These are phyloP conservation scores for Cutaneotrichosporon sp. DNA, from an alignment of 1,284 basidiomycete species.

Conservation along the genomic window DNA sequence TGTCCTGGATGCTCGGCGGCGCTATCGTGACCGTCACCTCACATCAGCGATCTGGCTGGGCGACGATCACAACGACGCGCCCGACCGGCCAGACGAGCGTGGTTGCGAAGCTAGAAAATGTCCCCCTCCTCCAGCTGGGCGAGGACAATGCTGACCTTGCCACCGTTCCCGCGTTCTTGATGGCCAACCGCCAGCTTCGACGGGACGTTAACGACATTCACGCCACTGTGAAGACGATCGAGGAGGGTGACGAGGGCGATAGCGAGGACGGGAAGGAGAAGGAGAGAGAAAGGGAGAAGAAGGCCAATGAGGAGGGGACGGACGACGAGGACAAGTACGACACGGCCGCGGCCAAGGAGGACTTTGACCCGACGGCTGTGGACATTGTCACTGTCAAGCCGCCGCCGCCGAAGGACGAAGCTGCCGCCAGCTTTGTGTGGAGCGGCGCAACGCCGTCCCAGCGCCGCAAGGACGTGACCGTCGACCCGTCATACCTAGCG, in stretches of 20 bases:
- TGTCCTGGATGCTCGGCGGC: slow-evolving; percentile 85
- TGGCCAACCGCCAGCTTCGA: slow-evolving; percentile 64
- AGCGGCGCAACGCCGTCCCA: slow-evolving; percentile 78
- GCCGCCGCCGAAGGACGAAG: background rate
- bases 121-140: slow-evolving; percentile 75
- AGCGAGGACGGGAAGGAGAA: background rate
- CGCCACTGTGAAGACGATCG: background rate
- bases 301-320: background rate
- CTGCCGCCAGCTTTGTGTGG: slow-evolving; percentile 65
- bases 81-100: slow-evolving; percentile 84
- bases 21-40: slow-evolving; percentile 80
- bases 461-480: slow-evolving; percentile 74
- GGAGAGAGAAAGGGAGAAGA: background rate
- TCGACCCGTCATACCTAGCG: slow-evolving; percentile 85
- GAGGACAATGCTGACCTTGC: slow-evolving; percentile 73
- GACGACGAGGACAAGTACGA: background rate
- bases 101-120: slow-evolving; percentile 87
- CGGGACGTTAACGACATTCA: slow-evolving; percentile 17
- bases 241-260: background rate
- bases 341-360: background rate
- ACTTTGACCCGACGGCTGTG: slow-evolving; percentile 3
- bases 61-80: slow-evolving; percentile 79
- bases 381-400: slow-evolving; percentile 20
- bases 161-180: slow-evolving; percentile 67
- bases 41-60: slow-evolving; percentile 77